These are phyloP conservation scores for Saccharomyces hybrid DNA, from an alignment of 1,139 yeast species.

Conservation along the genomic window DNA sequence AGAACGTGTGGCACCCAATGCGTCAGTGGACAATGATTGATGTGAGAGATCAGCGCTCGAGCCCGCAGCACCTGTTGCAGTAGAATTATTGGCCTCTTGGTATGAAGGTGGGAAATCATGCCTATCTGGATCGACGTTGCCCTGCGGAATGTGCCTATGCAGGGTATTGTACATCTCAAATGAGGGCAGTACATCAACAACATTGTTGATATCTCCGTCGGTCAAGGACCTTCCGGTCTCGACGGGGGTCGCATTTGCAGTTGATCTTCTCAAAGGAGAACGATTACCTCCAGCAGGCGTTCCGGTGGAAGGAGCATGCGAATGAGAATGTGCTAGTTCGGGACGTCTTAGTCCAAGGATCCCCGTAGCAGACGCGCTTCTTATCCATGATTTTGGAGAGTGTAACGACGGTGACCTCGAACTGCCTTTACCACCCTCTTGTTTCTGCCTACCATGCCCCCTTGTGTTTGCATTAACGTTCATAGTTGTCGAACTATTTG, in stretches of 20 bases:
- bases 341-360: slow-evolving; percentile 9
- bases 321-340: not conserved
- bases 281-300: not conserved
- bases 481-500: not conserved
- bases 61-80: slow-evolving; percentile 6
- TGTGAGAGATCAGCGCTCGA: slow-evolving; percentile 6
- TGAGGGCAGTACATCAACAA: slow-evolving; percentile 25
- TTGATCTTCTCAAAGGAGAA: slow-evolving; percentile 5
- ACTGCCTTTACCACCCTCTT: not conserved
- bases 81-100: slow-evolving; percentile 17
- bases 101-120: slow-evolving; percentile 24
- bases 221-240: not conserved
- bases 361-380: slow-evolving; percentile 19
- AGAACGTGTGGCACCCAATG: not conserved
- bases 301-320: not conserved
- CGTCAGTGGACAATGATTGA: slow-evolving; percentile 1
- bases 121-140: slow-evolving; percentile 22
- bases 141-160: slow-evolving; percentile 26
- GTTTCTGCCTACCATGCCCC: slow-evolving; percentile 5
- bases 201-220: not conserved
- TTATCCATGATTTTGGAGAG: slow-evolving; percentile 15
- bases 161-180: slow-evolving; percentile 27
- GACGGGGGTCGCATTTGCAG: slow-evolving; percentile 1
- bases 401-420: slow-evolving; percentile 1
- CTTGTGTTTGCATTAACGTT: not conserved